These are phyloP conservation scores for Claviceps humidiphila DNA, from an alignment of 2,329 filamentous ascomycete species.

Conservation along the genomic window DNA sequence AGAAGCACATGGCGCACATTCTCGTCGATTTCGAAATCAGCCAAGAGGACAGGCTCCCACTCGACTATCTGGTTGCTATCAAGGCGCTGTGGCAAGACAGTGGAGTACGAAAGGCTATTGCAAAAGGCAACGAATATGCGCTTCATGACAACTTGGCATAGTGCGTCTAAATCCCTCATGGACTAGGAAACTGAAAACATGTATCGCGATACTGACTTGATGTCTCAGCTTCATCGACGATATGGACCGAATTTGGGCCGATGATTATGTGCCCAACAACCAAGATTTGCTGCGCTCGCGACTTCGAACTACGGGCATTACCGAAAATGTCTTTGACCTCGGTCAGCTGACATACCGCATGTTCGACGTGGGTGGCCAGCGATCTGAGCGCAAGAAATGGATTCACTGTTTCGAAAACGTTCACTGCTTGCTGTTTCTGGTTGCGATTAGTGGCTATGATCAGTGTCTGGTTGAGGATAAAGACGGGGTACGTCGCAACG, in stretches of 20 bases:
- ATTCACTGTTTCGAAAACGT: constrained; percentile 97
- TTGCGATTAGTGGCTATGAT: constrained; percentile 91
- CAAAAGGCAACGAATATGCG: constrained; percentile 91
- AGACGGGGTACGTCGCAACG: constrained; percentile 59
- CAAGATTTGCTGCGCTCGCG: constrained; percentile 90
- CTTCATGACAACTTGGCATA: constrained; percentile 92
- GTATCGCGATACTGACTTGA: constrained; percentile 1
- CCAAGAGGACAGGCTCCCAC: constrained; percentile 66
- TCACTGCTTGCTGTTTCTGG: constrained; percentile 81
- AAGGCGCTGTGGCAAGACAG: constrained; percentile 71
- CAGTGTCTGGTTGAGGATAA: constrained; percentile 94
- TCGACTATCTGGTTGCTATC: constrained; percentile 68
- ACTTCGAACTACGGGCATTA: constrained; percentile 97
- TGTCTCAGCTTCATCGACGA: constrained; percentile 64
- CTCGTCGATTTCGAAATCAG: constrained; percentile 71
- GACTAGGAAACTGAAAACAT: not conserved
- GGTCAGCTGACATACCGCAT: constrained; percentile 90
- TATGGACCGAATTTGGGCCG: constrained; percentile 60
- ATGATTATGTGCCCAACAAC: constrained; percentile 76
- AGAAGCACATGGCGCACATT: constrained; percentile 70
- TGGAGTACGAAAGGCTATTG: constrained; percentile 76
- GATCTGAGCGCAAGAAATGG: constrained; percentile 98
- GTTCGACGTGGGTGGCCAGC: constrained; percentile 94
- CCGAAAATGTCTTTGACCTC: constrained; percentile 91
- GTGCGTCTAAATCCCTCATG: constrained; percentile 38